These are phyloP conservation scores for Singerocomus rubriflavus DNA, from an alignment of 1,284 basidiomycete species.

Conservation along the genomic window DNA sequence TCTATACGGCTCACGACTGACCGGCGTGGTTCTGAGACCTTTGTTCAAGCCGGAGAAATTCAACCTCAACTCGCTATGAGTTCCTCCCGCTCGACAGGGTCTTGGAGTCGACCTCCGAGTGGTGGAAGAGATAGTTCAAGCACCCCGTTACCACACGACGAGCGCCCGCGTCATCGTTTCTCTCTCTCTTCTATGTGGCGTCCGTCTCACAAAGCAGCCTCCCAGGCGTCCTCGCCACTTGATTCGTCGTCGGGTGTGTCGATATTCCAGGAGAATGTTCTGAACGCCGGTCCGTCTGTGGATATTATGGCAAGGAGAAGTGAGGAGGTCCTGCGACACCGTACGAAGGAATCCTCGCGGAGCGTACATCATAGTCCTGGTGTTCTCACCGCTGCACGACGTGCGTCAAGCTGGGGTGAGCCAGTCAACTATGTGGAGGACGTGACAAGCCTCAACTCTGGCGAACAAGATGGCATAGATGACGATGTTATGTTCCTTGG, in stretches of 20 bases:
- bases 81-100: slow-evolving; percentile 18
- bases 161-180: slow-evolving; percentile 28
- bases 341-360: slow-evolving; percentile 20
- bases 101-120: slow-evolving; percentile 28
- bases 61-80: slow-evolving; percentile 9
- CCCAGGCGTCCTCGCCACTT: slow-evolving; percentile 29
- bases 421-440: slow-evolving; percentile 46
- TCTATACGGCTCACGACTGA: slow-evolving; percentile 7
- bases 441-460: slow-evolving; percentile 50
- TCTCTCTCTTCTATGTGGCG: slow-evolving; percentile 30
- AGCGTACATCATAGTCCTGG: slow-evolving; percentile 31
- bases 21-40: slow-evolving; percentile 20
- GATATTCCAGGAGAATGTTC: slow-evolving; percentile 19
- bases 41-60: slow-evolving; percentile 10
- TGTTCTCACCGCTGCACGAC: slow-evolving; percentile 41
- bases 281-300: slow-evolving; percentile 17
- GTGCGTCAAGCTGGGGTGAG: slow-evolving; percentile 65
- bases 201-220: slow-evolving; percentile 20
- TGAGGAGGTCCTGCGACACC: slow-evolving; percentile 34
- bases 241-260: slow-evolving; percentile 32
- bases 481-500: slow-evolving; percentile 51
- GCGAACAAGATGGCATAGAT: slow-evolving; percentile 40
- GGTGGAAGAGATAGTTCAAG: slow-evolving; percentile 20
- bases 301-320: slow-evolving; percentile 33
- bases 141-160: slow-evolving; percentile 20